These are phyloP conservation scores for Vaccinium macrocarpon DNA, from an alignment of 148 eudicot genomes.

Conservation along the genomic window DNA sequence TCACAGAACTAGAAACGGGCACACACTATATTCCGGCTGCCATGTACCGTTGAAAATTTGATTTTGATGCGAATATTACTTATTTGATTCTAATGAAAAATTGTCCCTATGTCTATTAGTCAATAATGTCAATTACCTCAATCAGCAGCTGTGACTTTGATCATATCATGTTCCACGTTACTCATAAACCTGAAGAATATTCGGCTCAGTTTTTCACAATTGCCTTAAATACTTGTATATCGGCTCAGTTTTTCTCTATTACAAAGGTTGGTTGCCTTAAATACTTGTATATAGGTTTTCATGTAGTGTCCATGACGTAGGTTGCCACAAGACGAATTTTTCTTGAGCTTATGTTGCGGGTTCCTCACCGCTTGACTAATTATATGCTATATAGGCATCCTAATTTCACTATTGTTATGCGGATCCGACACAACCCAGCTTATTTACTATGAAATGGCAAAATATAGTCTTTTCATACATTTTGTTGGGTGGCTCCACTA, in stretches of 20 bases:
- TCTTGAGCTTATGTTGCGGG: no score
- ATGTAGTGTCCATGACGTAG: no score
- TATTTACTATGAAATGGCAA: no score
- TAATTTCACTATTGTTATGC: no score
- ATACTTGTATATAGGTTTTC: not conserved
- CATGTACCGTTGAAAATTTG: not conserved
- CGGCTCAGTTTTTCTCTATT: not conserved
- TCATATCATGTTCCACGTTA: not conserved
- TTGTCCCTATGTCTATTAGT: not conserved
- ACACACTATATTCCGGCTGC: not conserved
- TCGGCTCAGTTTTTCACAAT: not conserved
- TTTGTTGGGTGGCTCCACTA: no score
- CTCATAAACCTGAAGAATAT: not conserved
- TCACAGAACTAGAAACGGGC: not conserved
- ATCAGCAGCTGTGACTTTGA: not conserved
- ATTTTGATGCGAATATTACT: not conserved
- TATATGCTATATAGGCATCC: no score
- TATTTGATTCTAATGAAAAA: not conserved
- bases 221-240: not conserved
- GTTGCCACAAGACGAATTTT: no score
- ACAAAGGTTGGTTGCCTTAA: not conserved
- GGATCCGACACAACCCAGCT: no score
- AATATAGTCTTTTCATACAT: no score
- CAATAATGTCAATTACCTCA: not conserved
- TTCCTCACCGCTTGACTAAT: no score